Evolutionary conservation across 2,329 filamentous ascomycete species (phyloP).

Genomic region (Fusarium beomiforme): DNA sequence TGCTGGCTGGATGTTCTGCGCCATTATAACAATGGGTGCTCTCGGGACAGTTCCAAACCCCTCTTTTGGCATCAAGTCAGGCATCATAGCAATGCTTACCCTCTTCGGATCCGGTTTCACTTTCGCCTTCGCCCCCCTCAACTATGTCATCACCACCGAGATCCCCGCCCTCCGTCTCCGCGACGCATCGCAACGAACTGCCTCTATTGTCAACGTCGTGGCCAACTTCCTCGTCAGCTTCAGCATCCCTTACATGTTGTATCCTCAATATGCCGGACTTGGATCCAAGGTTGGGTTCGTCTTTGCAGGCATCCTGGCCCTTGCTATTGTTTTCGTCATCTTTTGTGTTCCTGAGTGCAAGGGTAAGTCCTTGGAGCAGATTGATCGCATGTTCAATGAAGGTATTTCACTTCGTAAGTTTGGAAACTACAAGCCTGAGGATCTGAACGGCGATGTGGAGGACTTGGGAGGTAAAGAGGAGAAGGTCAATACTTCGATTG

Average conservation of each 20-base stretch:
- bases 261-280: constrained; percentile 23
- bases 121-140: constrained; percentile 11
- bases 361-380: constrained; percentile 35
- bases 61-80: constrained; percentile 26
- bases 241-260: constrained; percentile 32
- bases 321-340: constrained; percentile 13
- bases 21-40: constrained; percentile 41
- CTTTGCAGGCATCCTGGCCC: constrained; percentile 18
- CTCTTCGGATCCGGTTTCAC: constrained; percentile 32
- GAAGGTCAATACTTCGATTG: not conserved
- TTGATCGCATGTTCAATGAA: constrained; percentile 33
- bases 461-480: not conserved
- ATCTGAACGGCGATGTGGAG: constrained; percentile 1
- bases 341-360: constrained; percentile 36
- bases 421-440: constrained; percentile 19
- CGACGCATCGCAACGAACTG: constrained; percentile 11
- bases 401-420: constrained; percentile 29
- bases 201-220: not conserved
- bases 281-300: constrained; percentile 33
- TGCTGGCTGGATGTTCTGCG: constrained; percentile 30
- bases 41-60: constrained; percentile 31
- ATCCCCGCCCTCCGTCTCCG: constrained; percentile 25
- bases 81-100: constrained; percentile 39
- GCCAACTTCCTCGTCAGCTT: constrained; percentile 36
- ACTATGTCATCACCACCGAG: constrained; percentile 35